Evolutionary conservation across 139 green algal species (phyloP), one percentile per base, ranked within the genome.

Genomic region (Closterium sp.): DNA sequence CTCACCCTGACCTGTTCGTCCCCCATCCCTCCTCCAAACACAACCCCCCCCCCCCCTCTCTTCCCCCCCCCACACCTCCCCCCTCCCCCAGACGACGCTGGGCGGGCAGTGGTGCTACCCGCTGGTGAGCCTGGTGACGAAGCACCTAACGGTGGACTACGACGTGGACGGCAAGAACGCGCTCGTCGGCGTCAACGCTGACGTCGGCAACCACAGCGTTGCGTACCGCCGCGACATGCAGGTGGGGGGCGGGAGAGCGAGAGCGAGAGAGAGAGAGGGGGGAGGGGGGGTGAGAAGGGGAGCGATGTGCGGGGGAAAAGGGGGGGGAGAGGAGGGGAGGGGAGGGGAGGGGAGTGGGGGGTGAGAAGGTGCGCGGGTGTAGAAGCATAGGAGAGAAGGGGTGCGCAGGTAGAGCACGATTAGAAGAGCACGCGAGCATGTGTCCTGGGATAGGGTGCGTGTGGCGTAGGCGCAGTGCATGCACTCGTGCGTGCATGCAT

Each of bases 141-240:
- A 89, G 32, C 85, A 89, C 32, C 12, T 89, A 16, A 36, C 85
- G 32, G 85, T 89, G 32, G 85, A 89, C 85, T 89, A 89, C 85
- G 85, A 89, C 32, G 85, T 89, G 85, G 85, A 89, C 30, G 85
- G 34, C 85, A 38, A 55, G 33, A 89, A 89, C 32, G 85, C 85
- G 30, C 85, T 89, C 30, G 85, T 89, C 8, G n/a, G 30, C 28
- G 16, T 89, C 85, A 69, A 69, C 32, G 85, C 30, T 9, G 32
- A 38, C 85, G 30, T 89, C 30, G 34, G 34, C 30, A 55, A 38
- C 33, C 25, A 55, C 33, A 33, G 32, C 85, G 25, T 89, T 16
- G 34, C 85, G 30, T 89, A 89, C 32, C 85, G 85, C 30, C 85
- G 34, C 32, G 85, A 89, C 32, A 33, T 89, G 30, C 33, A 89